A percentile compares a stretch with the other conserved stretches of the same genome.
Evolutionary conservation across 139 green algal genomes (phyloP).

Genomic region (Coelastrella sp.): DNA sequence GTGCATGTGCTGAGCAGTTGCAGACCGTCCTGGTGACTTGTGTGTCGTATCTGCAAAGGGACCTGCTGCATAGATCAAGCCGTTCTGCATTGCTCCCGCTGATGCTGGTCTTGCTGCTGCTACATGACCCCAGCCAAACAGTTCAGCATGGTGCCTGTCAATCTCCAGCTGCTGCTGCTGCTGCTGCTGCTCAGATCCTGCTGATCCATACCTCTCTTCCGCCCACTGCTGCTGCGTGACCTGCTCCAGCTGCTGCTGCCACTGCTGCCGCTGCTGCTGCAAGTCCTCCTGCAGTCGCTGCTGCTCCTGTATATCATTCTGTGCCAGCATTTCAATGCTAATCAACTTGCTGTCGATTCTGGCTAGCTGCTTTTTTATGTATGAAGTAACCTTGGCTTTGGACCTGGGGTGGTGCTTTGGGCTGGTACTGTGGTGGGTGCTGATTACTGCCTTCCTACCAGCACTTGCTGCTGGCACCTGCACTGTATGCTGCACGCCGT

Average conservation of each 20-base stretch:
- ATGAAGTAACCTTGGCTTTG: neutral
- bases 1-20: too few relatives aligned
- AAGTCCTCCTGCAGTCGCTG: neutral
- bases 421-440: neutral
- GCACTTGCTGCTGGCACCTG: too few relatives aligned
- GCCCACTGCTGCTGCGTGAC: too few relatives aligned
- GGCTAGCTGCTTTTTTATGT: neutral
- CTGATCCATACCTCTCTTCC: neutral
- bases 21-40: neutral
- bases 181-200: neutral
- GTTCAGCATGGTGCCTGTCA: neutral
- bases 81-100: neutral
- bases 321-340: neutral
- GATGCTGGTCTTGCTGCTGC: neutral
- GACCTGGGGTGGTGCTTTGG: neutral
- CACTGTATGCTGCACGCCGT: too few relatives aligned
- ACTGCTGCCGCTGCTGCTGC: slow-evolving; percentile 18
- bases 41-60: neutral
- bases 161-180: slow-evolving; percentile 2
- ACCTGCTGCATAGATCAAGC: too few relatives aligned
- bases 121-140: neutral
- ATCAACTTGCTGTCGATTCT: slow-evolving; percentile 9
- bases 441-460: too few relatives aligned
- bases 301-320: slow-evolving; percentile 5
- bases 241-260: neutral